Percentiles rank a stretch among this genome's conserved stretches.
These are phyloP conservation scores for Cryphonectria nitschkei DNA, from an alignment of 2,329 filamentous ascomycete species.

Conservation along the genomic window DNA sequence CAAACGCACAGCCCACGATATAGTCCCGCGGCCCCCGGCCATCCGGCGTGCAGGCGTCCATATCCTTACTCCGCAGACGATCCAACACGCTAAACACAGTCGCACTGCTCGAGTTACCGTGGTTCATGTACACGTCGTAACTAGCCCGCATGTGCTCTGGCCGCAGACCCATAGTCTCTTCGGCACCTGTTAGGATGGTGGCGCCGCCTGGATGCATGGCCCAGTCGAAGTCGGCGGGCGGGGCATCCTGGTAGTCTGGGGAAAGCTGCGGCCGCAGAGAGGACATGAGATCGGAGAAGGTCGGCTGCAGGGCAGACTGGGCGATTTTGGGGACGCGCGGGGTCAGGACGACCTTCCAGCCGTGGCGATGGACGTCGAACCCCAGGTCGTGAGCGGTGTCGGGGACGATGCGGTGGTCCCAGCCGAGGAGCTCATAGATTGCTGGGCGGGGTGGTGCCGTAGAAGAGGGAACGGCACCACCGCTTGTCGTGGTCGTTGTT, in stretches of 20 bases:
- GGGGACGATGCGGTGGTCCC: slow-evolving; percentile 66
- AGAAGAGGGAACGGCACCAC: slow-evolving; percentile 26
- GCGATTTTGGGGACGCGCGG: slow-evolving; percentile 64
- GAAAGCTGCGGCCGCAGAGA: slow-evolving; percentile 36
- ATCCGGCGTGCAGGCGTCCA: slow-evolving; percentile 58
- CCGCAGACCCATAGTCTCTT: slow-evolving; percentile 59
- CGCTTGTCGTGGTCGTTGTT: slow-evolving; percentile 29
- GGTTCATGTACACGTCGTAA: slow-evolving; percentile 69
- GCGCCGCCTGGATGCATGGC: slow-evolving; percentile 72
- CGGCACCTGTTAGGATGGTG: slow-evolving; percentile 67
- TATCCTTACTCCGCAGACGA: slow-evolving; percentile 60
- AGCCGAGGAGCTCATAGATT: slow-evolving; percentile 65
- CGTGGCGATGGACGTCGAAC: slow-evolving; percentile 66
- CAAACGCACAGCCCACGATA: slow-evolving; percentile 70
- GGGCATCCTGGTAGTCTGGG: slow-evolving; percentile 46
- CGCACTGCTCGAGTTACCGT: slow-evolving; percentile 71
- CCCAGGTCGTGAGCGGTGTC: slow-evolving; percentile 66
- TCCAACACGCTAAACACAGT: slow-evolving; percentile 72
- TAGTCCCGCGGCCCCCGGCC: slow-evolving; percentile 55
- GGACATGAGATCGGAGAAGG: slow-evolving; percentile 58
- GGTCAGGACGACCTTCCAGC: slow-evolving; percentile 70
- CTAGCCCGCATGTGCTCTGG: slow-evolving; percentile 71
- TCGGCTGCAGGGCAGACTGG: slow-evolving; percentile 52
- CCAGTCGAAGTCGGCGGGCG: slow-evolving; percentile 69
- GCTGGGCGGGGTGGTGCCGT: slow-evolving; percentile 36